Evolutionary conservation across 805 yeast species (phyloP).

Genomic region (Starmerella bacillaris): DNA sequence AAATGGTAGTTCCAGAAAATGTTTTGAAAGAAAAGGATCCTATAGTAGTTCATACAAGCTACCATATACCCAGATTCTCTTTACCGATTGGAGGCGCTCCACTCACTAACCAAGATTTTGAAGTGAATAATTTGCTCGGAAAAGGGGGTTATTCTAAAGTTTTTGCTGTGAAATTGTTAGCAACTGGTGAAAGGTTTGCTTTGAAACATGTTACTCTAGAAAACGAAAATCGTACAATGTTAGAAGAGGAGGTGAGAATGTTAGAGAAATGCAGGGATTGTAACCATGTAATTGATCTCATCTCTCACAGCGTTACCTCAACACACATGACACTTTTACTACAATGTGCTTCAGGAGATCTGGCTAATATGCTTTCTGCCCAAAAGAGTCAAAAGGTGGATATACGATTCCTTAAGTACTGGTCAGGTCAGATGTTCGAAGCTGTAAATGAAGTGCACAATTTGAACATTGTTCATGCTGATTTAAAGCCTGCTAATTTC

Average conservation of each 20-base stretch:
- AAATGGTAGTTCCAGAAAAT: no score
- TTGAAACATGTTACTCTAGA: conserved; percentile 8
- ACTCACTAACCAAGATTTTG: neutral
- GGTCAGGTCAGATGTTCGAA: conserved; percentile 66
- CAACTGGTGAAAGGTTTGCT: conserved; percentile 4
- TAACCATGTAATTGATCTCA: conserved; percentile 57
- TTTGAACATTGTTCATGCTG: conserved; percentile 78
- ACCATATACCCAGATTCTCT: no score
- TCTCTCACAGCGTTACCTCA: conserved; percentile 53
- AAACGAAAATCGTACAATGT: conserved; percentile 1
- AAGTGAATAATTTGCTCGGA: conserved; percentile 4
- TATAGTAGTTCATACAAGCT: no score
- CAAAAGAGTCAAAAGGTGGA: conserved; percentile 36
- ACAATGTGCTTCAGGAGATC: conserved; percentile 90
- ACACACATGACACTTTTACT: conserved; percentile 55
- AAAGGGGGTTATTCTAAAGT: conserved; percentile 13
- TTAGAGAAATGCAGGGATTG: conserved; percentile 40
- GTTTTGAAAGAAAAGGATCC: no score
- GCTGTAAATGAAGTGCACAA: conserved; percentile 81
- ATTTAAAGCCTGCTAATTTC: conserved; percentile 88
- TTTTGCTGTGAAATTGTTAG: conserved; percentile 2
- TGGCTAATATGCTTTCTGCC: conserved; percentile 59
- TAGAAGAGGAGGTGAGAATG: conserved; percentile 65
- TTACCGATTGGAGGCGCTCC: no score
- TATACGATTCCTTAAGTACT: conserved; percentile 64